Evolutionary conservation across 2,329 filamentous ascomycete genomes (phyloP), one percentile per base, ranked within the genome.

Genomic region (Aspergillus clavatus): DNA sequence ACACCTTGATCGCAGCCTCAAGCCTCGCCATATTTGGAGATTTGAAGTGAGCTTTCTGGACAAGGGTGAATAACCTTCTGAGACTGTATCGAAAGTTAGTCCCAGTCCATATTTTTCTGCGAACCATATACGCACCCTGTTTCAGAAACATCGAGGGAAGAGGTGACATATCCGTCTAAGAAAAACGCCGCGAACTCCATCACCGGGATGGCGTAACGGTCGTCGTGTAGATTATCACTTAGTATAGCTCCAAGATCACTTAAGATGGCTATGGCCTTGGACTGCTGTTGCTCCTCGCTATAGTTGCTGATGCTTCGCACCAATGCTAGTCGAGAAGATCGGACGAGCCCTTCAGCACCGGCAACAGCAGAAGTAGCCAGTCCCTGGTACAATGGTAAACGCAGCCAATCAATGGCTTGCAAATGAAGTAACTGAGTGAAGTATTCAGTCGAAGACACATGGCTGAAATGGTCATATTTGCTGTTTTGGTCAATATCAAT

Each of bases 31-130:
- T 80, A 62, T 88, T 93, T 16, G 84, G 82, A 1, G 85, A 86
- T 68, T 90, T 91, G 72, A 86, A 90, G 52, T 90, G 86, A 0
- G 86, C 79, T 65, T 84, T 89, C 59, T 94, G 88, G 3, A 85
- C 80, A 27, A 82, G 73, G 5, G 82, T 72, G 47, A 89, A 88
- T 3, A 95, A 69, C 5, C 66, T 74, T 48, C 80, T 80, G 61
- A 77, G 79, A 44, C 75, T 73, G 6, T 4, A 8, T 35, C 18
- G 23, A 35, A 18, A 11, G 31, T 35, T 18, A 35, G 31, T 16
- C 10, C 14, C 10, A 19, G 19, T 12, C 31, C 18, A 35, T 21
- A 8, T 10, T 35, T 16, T 18, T 35, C 16, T 11, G 31, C 3
- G 14, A 21, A 18, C 11, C 11, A 53, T n/a, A n/a, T n/a, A n/a